Conservation (phyloP, 2,329 filamentous ascomycete species). For the Fusarium domesticum region DNA sequence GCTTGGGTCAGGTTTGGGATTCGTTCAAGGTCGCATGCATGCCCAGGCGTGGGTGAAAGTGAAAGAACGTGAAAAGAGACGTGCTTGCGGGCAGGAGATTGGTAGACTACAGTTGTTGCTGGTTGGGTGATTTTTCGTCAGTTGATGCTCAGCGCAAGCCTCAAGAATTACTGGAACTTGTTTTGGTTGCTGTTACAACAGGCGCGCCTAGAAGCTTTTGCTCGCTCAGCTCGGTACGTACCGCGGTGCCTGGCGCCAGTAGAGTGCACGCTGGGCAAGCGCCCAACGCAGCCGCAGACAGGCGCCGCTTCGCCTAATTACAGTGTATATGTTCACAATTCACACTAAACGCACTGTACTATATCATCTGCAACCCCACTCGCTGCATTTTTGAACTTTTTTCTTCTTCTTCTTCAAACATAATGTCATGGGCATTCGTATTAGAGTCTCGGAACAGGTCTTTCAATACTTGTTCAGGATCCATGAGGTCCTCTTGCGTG, state of each 20-base stretch:
- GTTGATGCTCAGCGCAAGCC: slow-evolving; percentile 21
- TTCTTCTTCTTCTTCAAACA: slow-evolving; percentile 46
- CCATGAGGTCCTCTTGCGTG: slow-evolving; percentile 81
- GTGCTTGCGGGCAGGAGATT: too few relatives aligned
- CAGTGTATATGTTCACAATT: slow-evolving; percentile 2
- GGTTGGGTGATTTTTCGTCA: slow-evolving; percentile 11
- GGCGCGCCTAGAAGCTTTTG: slow-evolving; percentile 21
- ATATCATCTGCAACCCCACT: slow-evolving; percentile 27
- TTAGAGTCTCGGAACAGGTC: slow-evolving; percentile 99
- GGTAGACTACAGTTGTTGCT: slow-evolving; percentile 9
- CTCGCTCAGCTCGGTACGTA: slow-evolving; percentile 16
- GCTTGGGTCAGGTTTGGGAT: slow-evolving; percentile 23
- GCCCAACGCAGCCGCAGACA: background rate
- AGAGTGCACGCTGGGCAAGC: background rate
- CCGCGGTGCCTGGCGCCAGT: slow-evolving; percentile 13
- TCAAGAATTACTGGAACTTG: slow-evolving; percentile 23
- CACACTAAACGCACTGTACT: slow-evolving; percentile 19
- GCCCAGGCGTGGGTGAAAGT: slow-evolving; percentile 12
- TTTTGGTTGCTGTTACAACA: slow-evolving; percentile 26
- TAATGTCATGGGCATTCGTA: slow-evolving; percentile 87
- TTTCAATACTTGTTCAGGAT: slow-evolving; percentile 91
- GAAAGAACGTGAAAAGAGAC: background rate
- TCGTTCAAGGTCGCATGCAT: slow-evolving; percentile 25
- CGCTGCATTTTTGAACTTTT: slow-evolving; percentile 26
- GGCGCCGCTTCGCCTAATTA: slow-evolving; percentile 17